phyloP scores from a whole-genome alignment of 805 yeast species.

The Brettanomyces nanus region DNA sequence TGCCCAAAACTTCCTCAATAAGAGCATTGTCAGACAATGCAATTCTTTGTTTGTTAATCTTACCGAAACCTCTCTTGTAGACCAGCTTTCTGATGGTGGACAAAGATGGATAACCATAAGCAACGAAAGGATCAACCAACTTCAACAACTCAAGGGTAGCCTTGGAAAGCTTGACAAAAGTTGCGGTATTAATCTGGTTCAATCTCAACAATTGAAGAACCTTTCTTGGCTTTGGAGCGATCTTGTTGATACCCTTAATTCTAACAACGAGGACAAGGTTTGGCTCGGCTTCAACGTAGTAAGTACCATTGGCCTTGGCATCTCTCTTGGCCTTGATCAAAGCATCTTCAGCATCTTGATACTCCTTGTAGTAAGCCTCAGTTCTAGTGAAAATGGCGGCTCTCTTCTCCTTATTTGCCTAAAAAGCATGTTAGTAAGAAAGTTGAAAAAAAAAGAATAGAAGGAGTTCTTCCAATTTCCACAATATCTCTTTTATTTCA shows the following conservation, averaged over 20 bases:
- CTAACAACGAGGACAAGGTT: conserved; percentile 93
- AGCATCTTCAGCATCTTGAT: conserved; percentile 87
- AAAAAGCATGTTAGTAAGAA: conserved; percentile 21
- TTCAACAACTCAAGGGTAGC: conserved; percentile 88
- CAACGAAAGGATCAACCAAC: conserved; percentile 93
- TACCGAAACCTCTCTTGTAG: conserved; percentile 98
- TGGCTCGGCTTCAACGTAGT: conserved; percentile 92
- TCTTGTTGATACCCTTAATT: conserved; percentile 99
- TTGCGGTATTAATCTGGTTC: conserved; percentile 92
- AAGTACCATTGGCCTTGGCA: conserved; percentile 89
- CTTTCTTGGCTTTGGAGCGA: conserved; percentile 99
- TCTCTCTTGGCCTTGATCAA: conserved; percentile 81
- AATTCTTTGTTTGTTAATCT: conserved; percentile 93
- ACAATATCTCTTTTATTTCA: conserved; percentile 8
- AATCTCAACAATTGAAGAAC: conserved; percentile 90
- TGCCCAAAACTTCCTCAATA: conserved; percentile 82
- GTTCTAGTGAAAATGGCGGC: conserved; percentile 70
- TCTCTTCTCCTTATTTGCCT: conserved; percentile 41
- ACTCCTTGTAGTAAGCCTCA: conserved; percentile 94
- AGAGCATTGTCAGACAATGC: conserved; percentile 81
- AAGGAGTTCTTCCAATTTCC: too few relatives aligned
- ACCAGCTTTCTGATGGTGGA: conserved; percentile 86
- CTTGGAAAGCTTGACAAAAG: conserved; percentile 90
- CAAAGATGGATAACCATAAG: conserved; percentile 95
- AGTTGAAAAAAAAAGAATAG: not conserved